Base-by-base conservation (phyloP, 2,329 filamentous ascomycete species). In the Ceratocystis alfenasii region DNA sequence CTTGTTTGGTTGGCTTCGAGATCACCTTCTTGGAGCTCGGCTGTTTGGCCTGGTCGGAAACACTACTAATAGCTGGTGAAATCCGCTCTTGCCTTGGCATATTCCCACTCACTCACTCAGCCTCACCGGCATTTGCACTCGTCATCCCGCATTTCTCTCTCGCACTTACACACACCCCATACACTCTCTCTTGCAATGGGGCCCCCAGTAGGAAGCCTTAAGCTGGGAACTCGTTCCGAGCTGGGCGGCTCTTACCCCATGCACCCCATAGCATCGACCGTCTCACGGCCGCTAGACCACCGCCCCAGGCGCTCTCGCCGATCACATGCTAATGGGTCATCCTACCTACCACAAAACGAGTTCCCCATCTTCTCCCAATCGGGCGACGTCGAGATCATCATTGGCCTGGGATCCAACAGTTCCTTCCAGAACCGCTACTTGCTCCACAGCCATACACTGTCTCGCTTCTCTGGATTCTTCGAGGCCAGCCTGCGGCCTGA, bases 381-480 rank as follows among this genome's bases (percentile, higher is more conserved):
- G 46, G 93, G 93, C 72, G 92, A 97, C 75, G 90, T 96, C 72
- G 93, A 97, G 76, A 91, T 97, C 69, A 73, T 93, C 65, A 83
- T 96, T 71, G 83, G 81, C 72, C 81, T 84, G 15, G 79, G 87
- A 64, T 15, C 71, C 45, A 71, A 70, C 62, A 63, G 36, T 22
- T 81, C 83, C 68, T 84, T 86, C 72, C 88, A 94, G 75, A 89
- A 90, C 73, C 83, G 88, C 68, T 97, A 96, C 74, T 80, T 96
- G 60, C 81, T 97, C 66, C 93, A 97, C 76, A 83, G 87, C 68
- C 82, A 96, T 72, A 96, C 93, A 50, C 78, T 97, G 70, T 87
- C 89, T 41, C 89, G 95, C 75, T 95, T 89, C 72, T 96, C 91
- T 5, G 91, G 90, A 17, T 96, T 96, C 78, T 97, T 97, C 74